Base-by-base conservation (phyloP, 179 eudicot species). In the Silene coronaria region DNA sequence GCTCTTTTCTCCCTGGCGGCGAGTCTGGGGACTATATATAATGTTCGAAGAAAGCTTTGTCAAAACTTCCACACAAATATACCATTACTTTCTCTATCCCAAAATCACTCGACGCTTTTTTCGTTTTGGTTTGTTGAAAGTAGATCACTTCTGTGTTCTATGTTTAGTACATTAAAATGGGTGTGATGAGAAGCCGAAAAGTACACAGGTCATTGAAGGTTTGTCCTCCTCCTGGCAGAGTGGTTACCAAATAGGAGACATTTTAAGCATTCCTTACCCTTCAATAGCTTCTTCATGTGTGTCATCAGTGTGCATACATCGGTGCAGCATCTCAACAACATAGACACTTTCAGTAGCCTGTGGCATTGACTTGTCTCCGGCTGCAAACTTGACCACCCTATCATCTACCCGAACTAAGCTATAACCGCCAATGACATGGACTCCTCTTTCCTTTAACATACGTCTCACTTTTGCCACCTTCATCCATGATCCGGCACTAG, bases 391-490 rank as follows among this genome's bases (percentile, higher is more conserved):
- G 63, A 75, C 67, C 22, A 87, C 85, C 76, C 72, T 82, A 30
- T 75, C 75, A 74, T 82, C 79, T 22, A 88, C 85, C 82, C 82
- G 72, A 46, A 90, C 86, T 85, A 86, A 68, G 75, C 98, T 91
- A 77, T 84, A 87, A 21, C 93, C 91, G 64, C 91, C 76, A 74
- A 81, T 76, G 23, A 85, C 86, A 80, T 79, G 83, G 13, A 89
- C 88, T 61, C 93, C 82, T 71, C 80, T 84, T 68, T 90, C 89
- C 80, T 84, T 91, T 79, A 75, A 83, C 84, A 89, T n/a, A 83
- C 78, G 36, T 76, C 93, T 87, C 81, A 90, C 81, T 79, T 82
- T 84, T 5, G 87, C 92, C 10, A 88, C 89, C 28, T 85, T 86
- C 30, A 3, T 70, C 97, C 97, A 93, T 60, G 80, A 79, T 22